Evolutionary conservation across 2,329 filamentous ascomycete species (phyloP), one percentile per base, ranked within the genome.

Genomic region (Xylaria sp.): DNA sequence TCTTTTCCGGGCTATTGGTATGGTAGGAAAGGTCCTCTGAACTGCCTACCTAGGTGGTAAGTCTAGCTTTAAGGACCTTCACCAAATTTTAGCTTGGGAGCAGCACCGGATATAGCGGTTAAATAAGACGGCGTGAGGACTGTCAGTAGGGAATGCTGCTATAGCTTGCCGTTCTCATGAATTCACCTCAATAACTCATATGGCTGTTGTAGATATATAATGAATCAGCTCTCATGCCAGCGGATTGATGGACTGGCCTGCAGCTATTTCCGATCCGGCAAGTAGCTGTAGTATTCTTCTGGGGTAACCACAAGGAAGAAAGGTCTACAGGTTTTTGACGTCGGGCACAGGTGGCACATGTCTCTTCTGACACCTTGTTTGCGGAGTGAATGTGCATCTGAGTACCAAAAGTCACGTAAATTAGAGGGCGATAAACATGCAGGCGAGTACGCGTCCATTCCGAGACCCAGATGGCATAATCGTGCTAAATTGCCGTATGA

Each of bases 271-370:
- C 17, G 15, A 53, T 10, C 15, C 15, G 26, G 31, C 26, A 49
- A 15, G 46, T 28, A 49, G 11, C 6, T 49, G 23, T 28, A 49
- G 46, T 49, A 6, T 6, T 28, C 23, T 17, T 13, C 23, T 28
- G 15, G 23, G 15, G 49, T n/a, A n/a, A 10, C 2, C 5, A 51
- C 23, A 17, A 51, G 23, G 23, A 17, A 28, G 5, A 17, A 13
- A 20, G 11, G 28, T 28, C 17, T 38, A 10, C 53, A 56, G 6
- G 44, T 15, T n/a, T 10, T 38, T 15, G 28, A 38, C 38, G 15
- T 36, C 53, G 38, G 6, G 33, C 11, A 56, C 17, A 54, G n/a
- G 51, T 33, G 51, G 17, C n/a, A 54, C 53, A 56, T 38, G 53
- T n/a, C 31, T 54, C n/a, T 38, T 56, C 53, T 38, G 17, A 11